These are phyloP conservation scores for Aureobasidium sp. DNA, from an alignment of 2,329 filamentous ascomycete species.

Conservation along the genomic window DNA sequence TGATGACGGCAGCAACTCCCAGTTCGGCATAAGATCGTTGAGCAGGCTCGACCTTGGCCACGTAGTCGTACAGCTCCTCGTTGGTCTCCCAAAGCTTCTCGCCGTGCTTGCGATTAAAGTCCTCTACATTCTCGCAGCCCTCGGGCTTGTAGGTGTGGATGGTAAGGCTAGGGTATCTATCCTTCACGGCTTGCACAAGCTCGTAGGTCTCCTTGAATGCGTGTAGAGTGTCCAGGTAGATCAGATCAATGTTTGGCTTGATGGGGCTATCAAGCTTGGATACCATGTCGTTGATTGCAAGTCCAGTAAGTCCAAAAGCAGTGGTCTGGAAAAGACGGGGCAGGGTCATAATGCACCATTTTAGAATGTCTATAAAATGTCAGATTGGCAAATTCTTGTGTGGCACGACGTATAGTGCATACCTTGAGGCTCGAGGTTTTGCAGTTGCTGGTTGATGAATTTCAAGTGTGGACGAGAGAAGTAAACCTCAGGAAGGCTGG, in stretches of 20 bases:
- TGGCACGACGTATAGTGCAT: slow-evolving; percentile 22
- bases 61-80: slow-evolving; percentile 88
- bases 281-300: slow-evolving; percentile 57
- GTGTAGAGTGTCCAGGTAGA: slow-evolving; percentile 49
- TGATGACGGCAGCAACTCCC: slow-evolving; percentile 82
- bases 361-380: slow-evolving; percentile 62
- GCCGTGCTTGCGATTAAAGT: slow-evolving; percentile 80
- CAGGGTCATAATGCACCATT: slow-evolving; percentile 85
- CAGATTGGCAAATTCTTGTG: slow-evolving; percentile 20
- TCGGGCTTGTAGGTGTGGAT: slow-evolving; percentile 88
- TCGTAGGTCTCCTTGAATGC: slow-evolving; percentile 46
- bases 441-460: slow-evolving; percentile 84
- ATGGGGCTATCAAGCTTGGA: slow-evolving; percentile 61
- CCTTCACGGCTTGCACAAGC: slow-evolving; percentile 59
- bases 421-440: slow-evolving; percentile 75
- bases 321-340: slow-evolving; percentile 66
- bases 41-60: slow-evolving; percentile 95
- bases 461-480: slow-evolving; percentile 84
- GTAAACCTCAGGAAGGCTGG: slow-evolving; percentile 65
- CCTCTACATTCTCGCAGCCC: slow-evolving; percentile 61
- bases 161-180: slow-evolving; percentile 68
- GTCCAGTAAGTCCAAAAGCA: slow-evolving; percentile 45
- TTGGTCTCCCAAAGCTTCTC: slow-evolving; percentile 76
- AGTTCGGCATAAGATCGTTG: slow-evolving; percentile 85
- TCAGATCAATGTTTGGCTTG: slow-evolving; percentile 46